Conservation (phyloP, 305 asterid species). For the Fraxinus sp. region DNA sequence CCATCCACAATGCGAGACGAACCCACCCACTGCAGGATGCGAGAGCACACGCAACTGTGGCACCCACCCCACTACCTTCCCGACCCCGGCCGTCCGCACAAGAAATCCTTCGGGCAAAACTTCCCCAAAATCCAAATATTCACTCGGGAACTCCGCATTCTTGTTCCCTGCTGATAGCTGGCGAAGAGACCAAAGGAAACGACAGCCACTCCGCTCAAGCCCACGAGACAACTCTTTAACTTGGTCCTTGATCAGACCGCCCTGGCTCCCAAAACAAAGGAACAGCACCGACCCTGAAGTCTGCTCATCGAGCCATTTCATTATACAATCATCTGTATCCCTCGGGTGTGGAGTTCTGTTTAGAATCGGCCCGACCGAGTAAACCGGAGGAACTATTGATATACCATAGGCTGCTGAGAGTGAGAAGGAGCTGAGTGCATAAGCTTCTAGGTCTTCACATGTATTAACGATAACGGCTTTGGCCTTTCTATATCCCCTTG, state of each 20-base stretch:
- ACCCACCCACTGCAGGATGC: conserved; percentile 57
- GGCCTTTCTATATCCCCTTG: conserved; percentile 58
- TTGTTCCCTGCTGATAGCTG: conserved; percentile 33
- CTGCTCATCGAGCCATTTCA: conserved; percentile 54
- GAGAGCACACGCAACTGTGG: conserved; percentile 59
- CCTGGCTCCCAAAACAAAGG: conserved; percentile 74
- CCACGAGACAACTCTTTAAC: conserved; percentile 55
- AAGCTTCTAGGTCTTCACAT: conserved; percentile 47
- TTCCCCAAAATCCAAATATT: conserved; percentile 32
- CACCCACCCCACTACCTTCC: conserved; percentile 68
- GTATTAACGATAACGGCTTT: conserved; percentile 65
- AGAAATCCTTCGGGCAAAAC: conserved; percentile 67
- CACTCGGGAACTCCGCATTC: conserved; percentile 49
- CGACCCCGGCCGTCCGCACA: conserved; percentile 39
- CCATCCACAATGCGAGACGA: conserved; percentile 86
- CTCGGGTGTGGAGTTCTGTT: conserved; percentile 33
- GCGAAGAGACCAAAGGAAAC: conserved; percentile 74
- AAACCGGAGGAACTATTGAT: conserved; percentile 39
- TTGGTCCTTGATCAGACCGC: conserved; percentile 49
- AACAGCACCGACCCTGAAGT: conserved; percentile 53
- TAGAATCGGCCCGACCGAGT: conserved; percentile 60
- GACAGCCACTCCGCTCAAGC: conserved; percentile 47
- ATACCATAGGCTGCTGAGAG: conserved; percentile 24
- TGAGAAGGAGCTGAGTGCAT: conserved; percentile 41
- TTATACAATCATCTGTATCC: conserved; percentile 19